Conservation (phyloP, 257 asterid species). For the Solanum chiquidenum region DNA sequence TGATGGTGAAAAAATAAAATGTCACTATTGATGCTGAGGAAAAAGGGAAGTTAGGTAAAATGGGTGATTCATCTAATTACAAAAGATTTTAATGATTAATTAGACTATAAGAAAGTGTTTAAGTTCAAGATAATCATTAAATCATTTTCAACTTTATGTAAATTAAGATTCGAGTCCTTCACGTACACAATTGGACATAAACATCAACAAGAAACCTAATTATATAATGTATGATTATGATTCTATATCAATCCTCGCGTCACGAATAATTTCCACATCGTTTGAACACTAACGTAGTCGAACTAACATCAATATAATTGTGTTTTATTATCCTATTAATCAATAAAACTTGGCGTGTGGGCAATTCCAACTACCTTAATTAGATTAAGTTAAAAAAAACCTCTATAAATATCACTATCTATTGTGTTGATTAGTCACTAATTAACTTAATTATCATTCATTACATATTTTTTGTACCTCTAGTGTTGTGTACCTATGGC, state of each 20-base stretch:
- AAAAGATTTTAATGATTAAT: neutral
- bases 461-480: neutral
- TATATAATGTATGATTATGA: neutral
- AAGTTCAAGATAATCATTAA: neutral
- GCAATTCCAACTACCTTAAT: constrained; percentile 1
- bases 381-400: neutral
- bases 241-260: neutral
- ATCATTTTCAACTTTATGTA: neutral
- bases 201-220: neutral
- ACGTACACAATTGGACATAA: neutral
- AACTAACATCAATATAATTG: neutral
- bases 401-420: neutral
- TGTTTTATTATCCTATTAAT: neutral
- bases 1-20: neutral
- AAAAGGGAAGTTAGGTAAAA: neutral
- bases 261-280: neutral
- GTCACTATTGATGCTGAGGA: neutral
- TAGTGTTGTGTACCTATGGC: neutral
- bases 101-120: neutral
- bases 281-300: neutral
- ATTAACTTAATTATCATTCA: neutral
- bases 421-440: neutral
- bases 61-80: neutral
- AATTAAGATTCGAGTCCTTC: neutral
- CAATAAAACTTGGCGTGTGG: constrained; percentile 15